Base-by-base conservation (phyloP, 192 early-diverging fungal genomes). In the Coemansia biformis region DNA sequence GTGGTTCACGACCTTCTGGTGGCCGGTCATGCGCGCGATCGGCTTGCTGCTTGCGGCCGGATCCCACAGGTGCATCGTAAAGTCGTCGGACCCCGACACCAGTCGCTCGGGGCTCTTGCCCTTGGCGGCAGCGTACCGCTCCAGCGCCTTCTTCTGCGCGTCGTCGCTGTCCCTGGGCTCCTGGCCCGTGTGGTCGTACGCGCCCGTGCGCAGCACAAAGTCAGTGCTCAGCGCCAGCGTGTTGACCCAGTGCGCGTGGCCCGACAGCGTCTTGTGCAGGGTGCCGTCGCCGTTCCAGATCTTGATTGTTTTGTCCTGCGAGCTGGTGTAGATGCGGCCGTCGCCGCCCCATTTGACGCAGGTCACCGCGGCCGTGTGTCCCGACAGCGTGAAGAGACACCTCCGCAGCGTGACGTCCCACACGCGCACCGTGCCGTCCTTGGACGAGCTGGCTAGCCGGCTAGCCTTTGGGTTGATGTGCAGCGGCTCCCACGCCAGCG, bases 231-330 rank as follows among this genome's bases (percentile, higher is more conserved):
- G 63, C 3, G 96, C 88, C 51, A 98, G 58, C 17, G 90, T 89
- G 51, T 96, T 98, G 13, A 98, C 90, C 95, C 92, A 96, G 66
- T 98, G 95, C 12, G 88, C 95, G 63, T 98, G 92, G 39, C 95
- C 95, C 22, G 83, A 74, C 32, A 98, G 73, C 3, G 84, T 86
- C 53, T 86, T 86, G 17, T 91, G 78, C 2, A 98, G 72, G 24
- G 82, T 89, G 34, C 95, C 95, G 48, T 88, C 81, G 16, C 45
- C 56, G 57, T 91, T 81, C 93, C 96, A 99, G 19, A 97, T 88
- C 60, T 92, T 91, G 59, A 99, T 96, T 1, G 88, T 85, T 61
- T 96, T 97, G 59, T 99, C 96, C 40, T 89, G 81, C 13, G 91
- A 92, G 8, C 81, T 87, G 12, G 90, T 86, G 74, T 98, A 98